Evolutionary conservation across 768 basidiomycete species (phyloP), one percentile per base, ranked within the genome.

Genomic region (Amanita rubescens): DNA sequence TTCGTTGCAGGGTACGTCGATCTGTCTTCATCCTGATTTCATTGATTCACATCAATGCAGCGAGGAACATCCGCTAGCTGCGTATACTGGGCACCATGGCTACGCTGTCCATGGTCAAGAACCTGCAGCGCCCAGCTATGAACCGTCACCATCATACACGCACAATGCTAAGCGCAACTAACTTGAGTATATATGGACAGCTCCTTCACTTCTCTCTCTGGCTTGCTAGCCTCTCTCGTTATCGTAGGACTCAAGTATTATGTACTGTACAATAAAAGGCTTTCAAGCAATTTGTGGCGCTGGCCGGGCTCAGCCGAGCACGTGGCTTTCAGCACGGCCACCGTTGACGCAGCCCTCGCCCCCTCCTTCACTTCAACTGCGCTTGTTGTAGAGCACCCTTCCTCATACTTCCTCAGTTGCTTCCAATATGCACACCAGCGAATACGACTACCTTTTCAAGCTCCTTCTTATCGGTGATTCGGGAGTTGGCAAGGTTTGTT

Each of bases 391-490:
- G 61, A 51, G 53, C 55, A 57, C 60, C 51, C 59, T 56, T 59
- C 63, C 58, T 62, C 53, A 56, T 52, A 55, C 59, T 57, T 66
- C 59, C 58, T 52, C 55, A 25, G 50, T 37, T 38, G 51, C 55
- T 53, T 55, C 57, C 59, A 79, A 60, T 56, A 90, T 92, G 90
- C 89, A 92, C 67, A 89, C 90, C 67, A 87, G 85, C 76, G 90
- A 92, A 70, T 94, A 93, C 81, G 91, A 94, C 75, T 93, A 87
- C 65, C 90, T 94, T 68, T 93, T 94, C 80, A 94, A 93, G 76
- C 88, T 94, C 56, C 85, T 94, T 66, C 87, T 94, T 73, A 94
- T 93, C 61, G 91, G 90, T 54, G 88, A 94, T 75, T 92, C 90
- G 62, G 95, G 96, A 71, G 95, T 98, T 58, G 90, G 90, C 71